Base-by-base conservation (phyloP, 805 yeast species). In the Nakazawaea ernobii region DNA sequence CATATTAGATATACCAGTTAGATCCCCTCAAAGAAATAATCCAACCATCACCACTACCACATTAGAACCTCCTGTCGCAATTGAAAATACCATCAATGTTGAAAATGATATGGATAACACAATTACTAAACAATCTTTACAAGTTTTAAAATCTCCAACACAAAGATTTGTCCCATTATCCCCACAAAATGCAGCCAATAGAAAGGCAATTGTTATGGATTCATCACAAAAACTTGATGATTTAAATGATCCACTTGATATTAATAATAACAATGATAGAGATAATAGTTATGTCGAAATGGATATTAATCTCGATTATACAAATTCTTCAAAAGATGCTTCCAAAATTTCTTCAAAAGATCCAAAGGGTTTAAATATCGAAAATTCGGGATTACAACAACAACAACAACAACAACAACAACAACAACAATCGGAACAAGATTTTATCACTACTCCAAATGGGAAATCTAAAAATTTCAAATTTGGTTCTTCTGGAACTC, bases 21-120 rank as follows among this genome's bases (percentile, higher is more conserved):
- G 67, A 45, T 63, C 68, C 13, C 68, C 68, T n/a, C 42, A 46
- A 38, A 29, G 49, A 35, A 28, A 41, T 32, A 30, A 30, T n/a
- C 11, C 32, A 11, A 30, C 41, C 6, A 27, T 26, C 15, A 20
- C 39, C 15, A 20, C 39, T 9, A 13, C 42, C 4, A 26, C 42
- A 6, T 30, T 45, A 13, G 43, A 24, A 8, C 41, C 45, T n/a
- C 45, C 39, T 9, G 27, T 39, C 29, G 14, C 42, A 7, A 3
- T n/a, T 13, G 37, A 41, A 41, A 10, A 8, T 10, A 15, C 9
- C 43, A 26, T n/a, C n/a, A n/a, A n/a, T n/a, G n/a, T n/a, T n/a
- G n/a, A n/a, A n/a, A n/a, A n/a, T n/a, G n/a, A n/a, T n/a, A n/a
- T n/a, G n/a, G n/a, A n/a, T n/a, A n/a, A n/a, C n/a, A n/a, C 10